Evolutionary conservation across 352 stramenopile genomes (phyloP).

Genomic region (Nothophytophthora sp.): DNA sequence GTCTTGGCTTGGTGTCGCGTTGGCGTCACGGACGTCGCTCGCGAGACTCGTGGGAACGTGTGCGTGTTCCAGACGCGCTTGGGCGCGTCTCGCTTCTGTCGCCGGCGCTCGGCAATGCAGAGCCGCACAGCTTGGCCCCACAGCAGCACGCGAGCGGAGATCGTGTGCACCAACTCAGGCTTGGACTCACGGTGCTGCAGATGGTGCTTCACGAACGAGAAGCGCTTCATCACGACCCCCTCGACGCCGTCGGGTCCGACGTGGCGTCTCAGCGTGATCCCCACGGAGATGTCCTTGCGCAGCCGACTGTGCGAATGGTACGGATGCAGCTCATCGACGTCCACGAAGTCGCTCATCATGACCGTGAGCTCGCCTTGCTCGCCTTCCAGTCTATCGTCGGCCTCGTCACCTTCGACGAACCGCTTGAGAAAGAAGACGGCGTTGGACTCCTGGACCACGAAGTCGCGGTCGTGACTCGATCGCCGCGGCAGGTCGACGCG

Average conservation of each 20-base stretch:
- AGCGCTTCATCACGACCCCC: conserved; percentile 62
- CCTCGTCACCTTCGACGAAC: conserved; percentile 18
- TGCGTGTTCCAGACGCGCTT: conserved; percentile 45
- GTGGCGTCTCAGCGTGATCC: conserved; percentile 46
- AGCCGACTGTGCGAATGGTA: conserved; percentile 46
- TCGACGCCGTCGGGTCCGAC: conserved; percentile 33
- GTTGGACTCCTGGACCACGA: conserved; percentile 70
- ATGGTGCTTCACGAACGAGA: conserved; percentile 71
- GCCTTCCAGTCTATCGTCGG: conserved; percentile 9
- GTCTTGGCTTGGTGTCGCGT: conserved; percentile 3
- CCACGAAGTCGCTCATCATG: conserved; percentile 57
- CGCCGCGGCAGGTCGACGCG: conserved; percentile 52
- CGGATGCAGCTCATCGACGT: conserved; percentile 62
- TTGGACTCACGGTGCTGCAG: conserved; percentile 40
- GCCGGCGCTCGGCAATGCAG: conserved; percentile 44
- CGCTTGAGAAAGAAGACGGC: conserved; percentile 56
- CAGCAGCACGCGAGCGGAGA: conserved; percentile 66
- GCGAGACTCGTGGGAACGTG: conserved; percentile 27
- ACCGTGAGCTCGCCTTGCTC: conserved; percentile 34
- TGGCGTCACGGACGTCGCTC: conserved; percentile 8
- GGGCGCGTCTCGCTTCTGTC: conserved; percentile 27
- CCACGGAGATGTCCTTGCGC: conserved; percentile 61
- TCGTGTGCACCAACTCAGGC: conserved; percentile 55
- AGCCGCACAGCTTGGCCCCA: conserved; percentile 63
- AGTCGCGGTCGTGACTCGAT: conserved; percentile 30